Base-by-base conservation (phyloP, 768 basidiomycete genomes). In the Termitomyces sp. region DNA sequence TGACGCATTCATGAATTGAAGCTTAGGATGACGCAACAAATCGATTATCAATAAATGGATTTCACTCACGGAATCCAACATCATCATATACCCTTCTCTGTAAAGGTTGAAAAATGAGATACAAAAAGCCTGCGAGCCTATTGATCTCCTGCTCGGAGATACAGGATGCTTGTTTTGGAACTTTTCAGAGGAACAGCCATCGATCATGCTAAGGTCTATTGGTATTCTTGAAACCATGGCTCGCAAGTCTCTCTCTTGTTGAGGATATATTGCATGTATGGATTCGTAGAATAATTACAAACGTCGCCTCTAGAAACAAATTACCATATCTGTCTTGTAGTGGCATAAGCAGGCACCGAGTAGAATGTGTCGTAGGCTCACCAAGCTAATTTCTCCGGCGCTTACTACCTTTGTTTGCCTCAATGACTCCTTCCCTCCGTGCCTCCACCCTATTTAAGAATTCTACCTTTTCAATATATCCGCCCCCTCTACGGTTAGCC, bases 391-490 rank as follows among this genome's bases (percentile, higher is more conserved):
- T 45, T 60, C 72, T 74, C 56, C 78, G 70, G 56, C 88, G 79
- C 67, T 89, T 89, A 46, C 66, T 78, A 53, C 74, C 66, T 64
- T 81, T 85, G 60, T 71, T 78, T 11, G 78, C 73, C 45, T 90
- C 88, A 8, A 88, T 67, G 1, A 74, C 79, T 50, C 84, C 83
- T 47, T 88, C 88, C 68, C 80, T 85, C 59, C 89, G 77, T 49
- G 84, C 84, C 33, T 84, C 86, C 0, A 94, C 92, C 47, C 92
- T 74, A 58, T 85, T 74, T 64, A 94, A 70, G 66, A 94, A 94
- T 40, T 92, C 90, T 32, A 92, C 83, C 71, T 89, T 93, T 63
- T 91, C 92, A 20, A 94, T 73, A 70, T 89, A 94, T 0, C 92
- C 90, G 9, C 88, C 90, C 0, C 85, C 82, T 43, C 86, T 80